Conservation (phyloP, 2,329 filamentous ascomycete genomes). For the Paraphaeosphaeria minitans region DNA sequence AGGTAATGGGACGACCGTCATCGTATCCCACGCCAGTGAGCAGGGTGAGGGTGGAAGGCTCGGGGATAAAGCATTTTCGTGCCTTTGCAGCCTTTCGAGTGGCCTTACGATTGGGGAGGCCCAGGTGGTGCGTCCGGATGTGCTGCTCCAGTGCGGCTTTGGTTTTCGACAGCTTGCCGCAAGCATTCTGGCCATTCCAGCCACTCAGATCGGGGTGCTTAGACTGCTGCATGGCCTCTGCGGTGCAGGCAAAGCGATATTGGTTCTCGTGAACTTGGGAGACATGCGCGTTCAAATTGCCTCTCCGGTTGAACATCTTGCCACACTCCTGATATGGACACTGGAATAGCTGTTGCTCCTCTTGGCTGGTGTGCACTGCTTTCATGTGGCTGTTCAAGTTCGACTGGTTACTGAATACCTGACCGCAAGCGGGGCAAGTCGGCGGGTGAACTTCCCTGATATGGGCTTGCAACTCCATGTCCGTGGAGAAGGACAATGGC, state of each 20-base stretch:
- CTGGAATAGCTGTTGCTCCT: conserved; percentile 56
- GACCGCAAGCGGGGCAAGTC: conserved; percentile 75
- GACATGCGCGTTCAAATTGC: conserved; percentile 83
- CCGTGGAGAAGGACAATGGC: conserved; percentile 66
- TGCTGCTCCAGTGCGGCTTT: conserved; percentile 84
- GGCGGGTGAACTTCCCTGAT: conserved; percentile 73
- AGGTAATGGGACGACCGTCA: conserved; percentile 56
- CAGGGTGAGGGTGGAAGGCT: conserved; percentile 45
- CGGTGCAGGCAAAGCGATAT: conserved; percentile 77
- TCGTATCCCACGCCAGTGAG: conserved; percentile 64
- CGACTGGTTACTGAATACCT: conserved; percentile 62
- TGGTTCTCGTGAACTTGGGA: conserved; percentile 76
- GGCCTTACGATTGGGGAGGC: conserved; percentile 53
- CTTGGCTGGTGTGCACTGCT: conserved; percentile 63
- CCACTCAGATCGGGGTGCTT: conserved; percentile 58
- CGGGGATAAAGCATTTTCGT: conserved; percentile 42
- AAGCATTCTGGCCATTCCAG: conserved; percentile 72
- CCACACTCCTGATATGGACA: conserved; percentile 73
- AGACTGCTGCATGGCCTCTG: conserved; percentile 64
- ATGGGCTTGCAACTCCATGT: conserved; percentile 73
- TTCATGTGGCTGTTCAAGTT: conserved; percentile 72
- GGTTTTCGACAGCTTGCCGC: conserved; percentile 74
- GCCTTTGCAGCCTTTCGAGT: conserved; percentile 45
- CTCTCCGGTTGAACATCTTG: conserved; percentile 78
- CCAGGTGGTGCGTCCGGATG: conserved; percentile 79